Conservation (phyloP, 805 yeast genomes). For the Kurtzmaniella fragi region DNA sequence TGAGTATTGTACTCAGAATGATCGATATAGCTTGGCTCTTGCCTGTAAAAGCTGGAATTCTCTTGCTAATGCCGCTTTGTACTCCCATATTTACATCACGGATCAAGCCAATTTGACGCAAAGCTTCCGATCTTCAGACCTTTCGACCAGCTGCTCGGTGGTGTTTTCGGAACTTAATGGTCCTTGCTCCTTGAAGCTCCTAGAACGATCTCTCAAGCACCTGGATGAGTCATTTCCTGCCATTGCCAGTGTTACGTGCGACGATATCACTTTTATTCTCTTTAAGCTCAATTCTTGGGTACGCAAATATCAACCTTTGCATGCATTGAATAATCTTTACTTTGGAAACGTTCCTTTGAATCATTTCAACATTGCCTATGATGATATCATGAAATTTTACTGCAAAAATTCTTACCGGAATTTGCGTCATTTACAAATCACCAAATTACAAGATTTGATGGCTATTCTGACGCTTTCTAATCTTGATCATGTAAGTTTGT, state of each 20-base stretch:
- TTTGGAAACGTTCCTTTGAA: slow-evolving; percentile 9
- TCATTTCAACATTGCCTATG: slow-evolving; percentile 7
- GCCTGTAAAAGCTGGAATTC: slow-evolving; percentile 5
- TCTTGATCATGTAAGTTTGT: slow-evolving; percentile 2
- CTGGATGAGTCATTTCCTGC: not conserved
- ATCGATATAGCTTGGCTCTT: slow-evolving; percentile 3
- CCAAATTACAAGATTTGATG: slow-evolving; percentile 5
- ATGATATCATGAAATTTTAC: slow-evolving; percentile 8
- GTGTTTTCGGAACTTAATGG: not conserved
- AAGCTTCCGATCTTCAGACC: not conserved
- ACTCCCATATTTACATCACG: slow-evolving; percentile 8
- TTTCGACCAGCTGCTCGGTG: slow-evolving; percentile 4
- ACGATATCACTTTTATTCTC: slow-evolving; percentile 8
- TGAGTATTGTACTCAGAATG: slow-evolving; percentile 1
- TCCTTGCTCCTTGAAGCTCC: slow-evolving; percentile 2
- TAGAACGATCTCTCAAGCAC: slow-evolving; percentile 6
- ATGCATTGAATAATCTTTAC: slow-evolving; percentile 3
- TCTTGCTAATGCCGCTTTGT: slow-evolving; percentile 3
- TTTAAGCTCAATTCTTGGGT: slow-evolving; percentile 10
- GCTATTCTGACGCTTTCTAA: not conserved
- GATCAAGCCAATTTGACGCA: not conserved
- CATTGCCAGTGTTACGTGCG: slow-evolving; percentile 5
- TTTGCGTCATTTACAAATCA: slow-evolving; percentile 6
- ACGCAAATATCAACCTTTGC: slow-evolving; percentile 1
- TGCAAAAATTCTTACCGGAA: not conserved